Percentiles rank a stretch among this genome's conserved stretches.
Evolutionary conservation across 495 filamentous ascomycete species (phyloP).

Genomic region (Hyaloscypha hepaticicola): DNA sequence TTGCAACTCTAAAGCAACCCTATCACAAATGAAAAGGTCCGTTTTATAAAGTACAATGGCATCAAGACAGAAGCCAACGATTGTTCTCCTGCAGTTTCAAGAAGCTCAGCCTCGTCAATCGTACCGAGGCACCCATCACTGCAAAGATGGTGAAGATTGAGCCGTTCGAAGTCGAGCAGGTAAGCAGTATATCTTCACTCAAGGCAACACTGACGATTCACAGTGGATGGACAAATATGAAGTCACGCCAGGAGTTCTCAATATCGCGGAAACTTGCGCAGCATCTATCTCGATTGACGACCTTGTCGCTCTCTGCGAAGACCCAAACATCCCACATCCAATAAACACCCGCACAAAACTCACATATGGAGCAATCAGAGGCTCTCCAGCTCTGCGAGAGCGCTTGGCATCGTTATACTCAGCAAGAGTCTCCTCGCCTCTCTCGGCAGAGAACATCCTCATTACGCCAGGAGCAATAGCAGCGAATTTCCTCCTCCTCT

Average conservation of each 20-base stretch:
- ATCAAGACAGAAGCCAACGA: slow-evolving; percentile 12
- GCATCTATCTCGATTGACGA: slow-evolving; percentile 78
- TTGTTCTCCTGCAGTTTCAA: background rate
- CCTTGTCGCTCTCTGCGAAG: slow-evolving; percentile 57
- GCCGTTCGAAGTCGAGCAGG: slow-evolving; percentile 76
- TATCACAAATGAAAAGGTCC: slow-evolving; percentile 13
- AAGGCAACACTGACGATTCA: slow-evolving; percentile 19
- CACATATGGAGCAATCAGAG: slow-evolving; percentile 70
- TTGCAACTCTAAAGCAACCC: background rate
- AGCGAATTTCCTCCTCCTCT: slow-evolving; percentile 78
- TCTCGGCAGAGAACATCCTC: slow-evolving; percentile 66
- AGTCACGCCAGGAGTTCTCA: slow-evolving; percentile 64
- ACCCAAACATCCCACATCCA: slow-evolving; percentile 38
- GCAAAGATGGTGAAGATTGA: slow-evolving; percentile 64
- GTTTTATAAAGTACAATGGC: slow-evolving; percentile 17
- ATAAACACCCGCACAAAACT: slow-evolving; percentile 51
- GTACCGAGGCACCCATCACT: slow-evolving; percentile 8
- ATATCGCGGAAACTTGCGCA: slow-evolving; percentile 85
- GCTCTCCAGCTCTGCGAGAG: slow-evolving; percentile 59
- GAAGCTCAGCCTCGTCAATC: slow-evolving; percentile 1
- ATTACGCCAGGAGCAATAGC: slow-evolving; percentile 81
- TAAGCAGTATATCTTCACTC: slow-evolving; percentile 35
- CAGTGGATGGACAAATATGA: slow-evolving; percentile 93
- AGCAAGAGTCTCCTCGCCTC: slow-evolving; percentile 45
- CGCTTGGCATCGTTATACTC: slow-evolving; percentile 70